Evolutionary conservation across 2,329 filamentous ascomycete species (phyloP).

Genomic region (Penicillium hordei): DNA sequence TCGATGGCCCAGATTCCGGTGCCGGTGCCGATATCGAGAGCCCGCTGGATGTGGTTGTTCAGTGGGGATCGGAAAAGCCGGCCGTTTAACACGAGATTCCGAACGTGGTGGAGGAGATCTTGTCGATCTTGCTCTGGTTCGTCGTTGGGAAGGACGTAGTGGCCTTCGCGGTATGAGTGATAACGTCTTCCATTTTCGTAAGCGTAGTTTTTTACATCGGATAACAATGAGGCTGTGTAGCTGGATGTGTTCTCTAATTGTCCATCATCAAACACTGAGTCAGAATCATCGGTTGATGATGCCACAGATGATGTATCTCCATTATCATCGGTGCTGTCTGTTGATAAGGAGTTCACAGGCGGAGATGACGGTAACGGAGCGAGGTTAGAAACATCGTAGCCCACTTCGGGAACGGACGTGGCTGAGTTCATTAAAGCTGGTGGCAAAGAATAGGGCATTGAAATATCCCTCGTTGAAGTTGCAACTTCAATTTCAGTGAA

Average conservation of each 20-base stretch:
- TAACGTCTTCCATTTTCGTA: conserved; percentile 33
- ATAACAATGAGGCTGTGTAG: conserved; percentile 24
- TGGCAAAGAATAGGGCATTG: not conserved
- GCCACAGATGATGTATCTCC: conserved; percentile 13
- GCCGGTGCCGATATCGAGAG: conserved; percentile 44
- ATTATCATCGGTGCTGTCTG: not conserved
- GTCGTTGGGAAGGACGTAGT: conserved; percentile 39
- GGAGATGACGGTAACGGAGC: not conserved
- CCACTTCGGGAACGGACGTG: not conserved
- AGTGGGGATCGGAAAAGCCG: conserved; percentile 41
- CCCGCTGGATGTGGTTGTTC: conserved; percentile 25
- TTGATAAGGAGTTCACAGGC: not conserved
- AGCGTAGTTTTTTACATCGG: conserved; percentile 23
- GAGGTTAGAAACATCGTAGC: not conserved
- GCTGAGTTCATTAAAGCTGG: not conserved
- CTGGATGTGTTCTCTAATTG: conserved; percentile 20
- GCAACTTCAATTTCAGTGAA: not conserved
- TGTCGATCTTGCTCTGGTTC: conserved; percentile 38
- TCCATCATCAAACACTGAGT: conserved; percentile 21
- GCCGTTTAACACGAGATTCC: conserved; percentile 38
- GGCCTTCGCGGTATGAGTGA: conserved; percentile 30
- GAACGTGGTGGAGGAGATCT: conserved; percentile 40
- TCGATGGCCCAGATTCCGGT: conserved; percentile 40
- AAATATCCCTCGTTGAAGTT: not conserved
- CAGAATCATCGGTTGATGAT: conserved; percentile 13